A percentile compares a stretch with the other conserved stretches of the same genome.
Evolutionary conservation across 1,284 basidiomycete genomes (phyloP).

Genomic region (Agroathelia rolfsii): DNA sequence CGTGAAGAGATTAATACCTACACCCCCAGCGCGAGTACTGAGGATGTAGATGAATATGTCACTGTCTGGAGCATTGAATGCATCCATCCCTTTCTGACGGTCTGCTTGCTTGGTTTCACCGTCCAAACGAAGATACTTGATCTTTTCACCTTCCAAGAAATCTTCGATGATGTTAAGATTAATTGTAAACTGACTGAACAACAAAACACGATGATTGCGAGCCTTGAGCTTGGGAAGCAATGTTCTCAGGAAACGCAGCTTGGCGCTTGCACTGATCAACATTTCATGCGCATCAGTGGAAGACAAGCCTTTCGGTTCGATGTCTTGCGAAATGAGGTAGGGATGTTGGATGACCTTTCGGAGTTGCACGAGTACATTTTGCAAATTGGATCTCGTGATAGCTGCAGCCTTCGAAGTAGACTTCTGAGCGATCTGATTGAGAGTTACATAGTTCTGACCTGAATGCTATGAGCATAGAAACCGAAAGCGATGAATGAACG

Average conservation of each 20-base stretch:
- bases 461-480: slow-evolving; percentile 10
- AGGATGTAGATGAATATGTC: slow-evolving; percentile 88
- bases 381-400: slow-evolving; percentile 41
- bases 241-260: slow-evolving; percentile 75
- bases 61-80: slow-evolving; percentile 81
- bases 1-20: slow-evolving; percentile 82
- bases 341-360: slow-evolving; percentile 83
- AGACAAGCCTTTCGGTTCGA: slow-evolving; percentile 67
- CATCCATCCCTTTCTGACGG: slow-evolving; percentile 91
- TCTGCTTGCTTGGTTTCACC: slow-evolving; percentile 81
- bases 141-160: slow-evolving; percentile 83
- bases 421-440: slow-evolving; percentile 46
- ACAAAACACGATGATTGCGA: slow-evolving; percentile 86
- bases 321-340: slow-evolving; percentile 74
- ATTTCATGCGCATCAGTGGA: slow-evolving; percentile 63
- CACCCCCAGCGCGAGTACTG: slow-evolving; percentile 89
- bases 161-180: slow-evolving; percentile 89
- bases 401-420: slow-evolving; percentile 23
- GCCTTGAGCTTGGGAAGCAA: slow-evolving; percentile 84
- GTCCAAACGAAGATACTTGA: slow-evolving; percentile 85
- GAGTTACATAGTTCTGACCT: slow-evolving; percentile 63
- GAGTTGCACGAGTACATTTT: slow-evolving; percentile 81
- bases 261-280: slow-evolving; percentile 79
- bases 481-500: slow-evolving; percentile 1
- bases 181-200: slow-evolving; percentile 97